Conservation (phyloP, 2,329 filamentous ascomycete species). For the Aspergillus costaricaensis region DNA sequence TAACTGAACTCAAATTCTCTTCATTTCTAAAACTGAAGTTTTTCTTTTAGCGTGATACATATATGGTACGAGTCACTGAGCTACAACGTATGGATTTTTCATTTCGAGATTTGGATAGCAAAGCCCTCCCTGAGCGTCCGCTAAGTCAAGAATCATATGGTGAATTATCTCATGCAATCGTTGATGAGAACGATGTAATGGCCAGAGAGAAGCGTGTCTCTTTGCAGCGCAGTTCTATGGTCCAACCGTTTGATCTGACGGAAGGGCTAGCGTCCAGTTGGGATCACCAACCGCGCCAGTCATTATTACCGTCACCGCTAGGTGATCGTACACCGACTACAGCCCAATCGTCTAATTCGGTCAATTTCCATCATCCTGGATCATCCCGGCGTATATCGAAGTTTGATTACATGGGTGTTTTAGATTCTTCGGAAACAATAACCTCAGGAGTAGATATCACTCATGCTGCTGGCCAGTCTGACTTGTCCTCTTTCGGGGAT, state of each 20-base stretch:
- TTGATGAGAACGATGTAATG: constrained; percentile 42
- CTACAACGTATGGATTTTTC: constrained; percentile 67
- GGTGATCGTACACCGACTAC: constrained; percentile 30
- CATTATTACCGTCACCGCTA: constrained; percentile 38
- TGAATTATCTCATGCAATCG: constrained; percentile 42
- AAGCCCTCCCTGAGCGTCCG: constrained; percentile 73
- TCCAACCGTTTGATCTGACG: constrained; percentile 27
- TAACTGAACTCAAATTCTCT: constrained; percentile 11
- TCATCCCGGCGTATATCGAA: constrained; percentile 9
- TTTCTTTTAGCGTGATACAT: constrained; percentile 71
- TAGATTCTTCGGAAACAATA: not conserved
- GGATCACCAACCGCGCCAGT: constrained; percentile 41
- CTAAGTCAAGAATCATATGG: constrained; percentile 60
- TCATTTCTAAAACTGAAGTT: constrained; percentile 14
- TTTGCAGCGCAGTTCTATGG: constrained; percentile 50
- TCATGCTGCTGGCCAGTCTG: constrained; percentile 15
- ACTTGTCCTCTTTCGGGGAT: constrained; percentile 25
- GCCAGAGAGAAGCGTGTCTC: constrained; percentile 57
- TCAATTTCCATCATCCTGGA: constrained; percentile 41
- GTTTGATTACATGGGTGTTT: not conserved
- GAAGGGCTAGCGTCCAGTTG: constrained; percentile 30
- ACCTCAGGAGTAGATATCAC: not conserved
- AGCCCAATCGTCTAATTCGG: constrained; percentile 12
- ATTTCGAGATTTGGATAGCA: constrained; percentile 59
- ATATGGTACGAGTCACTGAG: constrained; percentile 86